A percentile compares a stretch with the other conserved stretches of the same genome.
Evolutionary conservation across 495 filamentous ascomycete genomes (phyloP).

Genomic region (Penicillium robsamsonii): DNA sequence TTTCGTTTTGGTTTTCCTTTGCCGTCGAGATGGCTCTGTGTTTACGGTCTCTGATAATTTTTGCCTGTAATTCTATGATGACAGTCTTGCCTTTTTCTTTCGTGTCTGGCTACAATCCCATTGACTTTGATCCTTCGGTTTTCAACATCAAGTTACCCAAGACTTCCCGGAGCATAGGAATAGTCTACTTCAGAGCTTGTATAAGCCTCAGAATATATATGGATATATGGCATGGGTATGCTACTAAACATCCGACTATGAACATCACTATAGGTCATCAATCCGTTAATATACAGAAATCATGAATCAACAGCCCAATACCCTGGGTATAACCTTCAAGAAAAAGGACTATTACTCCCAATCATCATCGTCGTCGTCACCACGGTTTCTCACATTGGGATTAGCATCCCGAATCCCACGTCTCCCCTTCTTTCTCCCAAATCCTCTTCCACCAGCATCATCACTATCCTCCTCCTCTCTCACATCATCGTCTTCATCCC

Average conservation of each 20-base stretch:
- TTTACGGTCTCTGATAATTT: slow-evolving; percentile 24
- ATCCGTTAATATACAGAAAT: slow-evolving; percentile 5
- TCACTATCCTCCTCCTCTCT: slow-evolving; percentile 35
- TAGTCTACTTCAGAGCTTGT: background rate
- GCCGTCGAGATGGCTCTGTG: slow-evolving; percentile 20
- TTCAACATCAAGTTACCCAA: background rate
- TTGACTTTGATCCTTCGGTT: slow-evolving; percentile 3
- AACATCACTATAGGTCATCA: slow-evolving; percentile 6
- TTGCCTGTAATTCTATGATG: slow-evolving; percentile 42
- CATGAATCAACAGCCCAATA: slow-evolving; percentile 6
- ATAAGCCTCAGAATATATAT: background rate
- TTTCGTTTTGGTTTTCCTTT: slow-evolving; percentile 16
- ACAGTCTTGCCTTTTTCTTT: slow-evolving; percentile 32
- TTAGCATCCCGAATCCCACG: slow-evolving; percentile 52
- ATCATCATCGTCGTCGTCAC: slow-evolving; percentile 59
- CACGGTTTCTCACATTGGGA: slow-evolving; percentile 16
- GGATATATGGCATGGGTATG: slow-evolving; percentile 5
- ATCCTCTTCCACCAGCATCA: slow-evolving; percentile 20
- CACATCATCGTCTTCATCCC: slow-evolving; percentile 38
- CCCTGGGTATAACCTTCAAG: background rate
- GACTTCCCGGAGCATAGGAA: background rate
- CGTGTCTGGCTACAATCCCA: slow-evolving; percentile 18
- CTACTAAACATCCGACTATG: slow-evolving; percentile 3
- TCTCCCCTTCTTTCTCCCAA: slow-evolving; percentile 46
- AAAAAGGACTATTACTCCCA: slow-evolving; percentile 56